These are phyloP conservation scores for Citrus reticulata DNA, from an alignment of 345 rosid genomes.

Conservation along the genomic window DNA sequence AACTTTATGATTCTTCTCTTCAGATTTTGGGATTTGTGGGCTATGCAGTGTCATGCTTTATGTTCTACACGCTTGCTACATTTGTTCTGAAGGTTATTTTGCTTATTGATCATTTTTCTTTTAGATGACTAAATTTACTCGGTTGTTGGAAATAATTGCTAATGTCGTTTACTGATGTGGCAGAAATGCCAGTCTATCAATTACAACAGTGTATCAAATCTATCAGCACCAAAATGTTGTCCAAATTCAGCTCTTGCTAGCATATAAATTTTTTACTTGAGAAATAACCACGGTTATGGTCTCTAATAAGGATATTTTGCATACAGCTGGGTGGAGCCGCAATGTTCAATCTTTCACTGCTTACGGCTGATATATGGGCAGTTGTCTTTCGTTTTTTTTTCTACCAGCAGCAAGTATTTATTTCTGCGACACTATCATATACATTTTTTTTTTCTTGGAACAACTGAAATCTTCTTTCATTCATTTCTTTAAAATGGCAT, in stretches of 20 bases:
- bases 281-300: background rate
- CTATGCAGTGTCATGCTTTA: conserved; percentile 24
- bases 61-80: conserved; percentile 40
- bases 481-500: too few relatives aligned
- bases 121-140: background rate
- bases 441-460: too few relatives aligned
- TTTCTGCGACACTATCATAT: too few relatives aligned
- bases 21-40: conserved; percentile 47
- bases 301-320: too few relatives aligned
- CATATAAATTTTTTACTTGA: conserved; percentile 40
- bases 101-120: background rate
- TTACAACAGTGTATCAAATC: conserved; percentile 38
- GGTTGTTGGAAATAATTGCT: background rate
- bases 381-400: too few relatives aligned
- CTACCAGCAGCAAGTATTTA: too few relatives aligned
- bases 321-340: too few relatives aligned
- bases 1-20: background rate
- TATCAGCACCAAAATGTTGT: background rate
- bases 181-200: conserved; percentile 14
- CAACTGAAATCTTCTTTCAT: too few relatives aligned
- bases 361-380: too few relatives aligned
- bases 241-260: background rate
- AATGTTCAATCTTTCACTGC: too few relatives aligned
- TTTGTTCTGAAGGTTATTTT: conserved; percentile 45
- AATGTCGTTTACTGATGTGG: background rate